Evolutionary conservation across 768 basidiomycete species (phyloP).

Genomic region (Termitomyces sp.): DNA sequence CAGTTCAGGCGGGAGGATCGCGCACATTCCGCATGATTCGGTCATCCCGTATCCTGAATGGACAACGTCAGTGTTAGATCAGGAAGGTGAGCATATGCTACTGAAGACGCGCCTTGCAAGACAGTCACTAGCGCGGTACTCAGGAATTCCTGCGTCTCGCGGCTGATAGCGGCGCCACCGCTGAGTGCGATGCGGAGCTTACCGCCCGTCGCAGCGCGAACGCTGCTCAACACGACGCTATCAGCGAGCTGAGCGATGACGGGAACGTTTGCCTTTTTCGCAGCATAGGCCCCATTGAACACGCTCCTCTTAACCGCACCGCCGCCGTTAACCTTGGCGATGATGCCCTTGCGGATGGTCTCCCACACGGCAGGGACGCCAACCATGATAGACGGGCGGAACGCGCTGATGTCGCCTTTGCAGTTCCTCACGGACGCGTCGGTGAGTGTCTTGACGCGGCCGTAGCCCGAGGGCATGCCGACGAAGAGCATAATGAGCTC

Average conservation of each 20-base stretch:
- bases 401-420: constrained; percentile 80
- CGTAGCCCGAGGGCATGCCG: constrained; percentile 84
- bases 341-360: constrained; percentile 91
- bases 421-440: constrained; percentile 86
- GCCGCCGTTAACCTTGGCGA: constrained; percentile 68
- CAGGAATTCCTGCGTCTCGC: constrained; percentile 91
- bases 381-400: constrained; percentile 86
- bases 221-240: constrained; percentile 65
- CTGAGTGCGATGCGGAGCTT: constrained; percentile 72
- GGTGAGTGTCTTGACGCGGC: constrained; percentile 92
- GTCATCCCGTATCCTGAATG: constrained; percentile 92
- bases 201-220: constrained; percentile 85
- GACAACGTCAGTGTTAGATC: neutral
- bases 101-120: constrained; percentile 66
- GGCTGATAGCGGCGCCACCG: constrained; percentile 84
- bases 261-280: constrained; percentile 72
- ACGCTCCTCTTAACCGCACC: constrained; percentile 65
- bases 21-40: constrained; percentile 91
- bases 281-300: constrained; percentile 73
- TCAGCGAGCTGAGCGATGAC: constrained; percentile 67
- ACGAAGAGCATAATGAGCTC: constrained; percentile 73
- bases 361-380: constrained; percentile 98
- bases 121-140: constrained; percentile 72
- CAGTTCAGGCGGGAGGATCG: constrained; percentile 79
- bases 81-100: neutral